Evolutionary conservation across 2,329 filamentous ascomycete genomes (phyloP), one percentile per base, ranked within the genome.

Genomic region (Colletotrichum liriopes): DNA sequence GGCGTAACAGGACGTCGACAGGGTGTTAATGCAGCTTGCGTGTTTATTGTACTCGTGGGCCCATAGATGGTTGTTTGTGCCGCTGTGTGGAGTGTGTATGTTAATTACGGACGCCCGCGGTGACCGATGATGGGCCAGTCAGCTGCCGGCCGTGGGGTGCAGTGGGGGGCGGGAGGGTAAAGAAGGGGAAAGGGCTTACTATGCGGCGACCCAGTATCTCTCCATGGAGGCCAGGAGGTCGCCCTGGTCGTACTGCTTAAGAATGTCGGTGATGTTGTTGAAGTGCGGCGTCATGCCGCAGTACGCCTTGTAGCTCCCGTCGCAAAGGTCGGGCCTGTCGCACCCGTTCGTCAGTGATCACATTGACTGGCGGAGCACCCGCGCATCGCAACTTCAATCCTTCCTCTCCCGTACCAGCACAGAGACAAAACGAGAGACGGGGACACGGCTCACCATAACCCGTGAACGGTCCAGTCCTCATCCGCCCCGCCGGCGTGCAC

Each of bases 11-110:
- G 82, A 77, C 0, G 91, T 88, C 2, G 91, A 82, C 56, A 94
- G 87, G 0, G 92, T 94, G 78, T 89, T 91, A 77, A 94, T 90
- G 82, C 92, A 94, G 16, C 92, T 93, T 41, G 89, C 92, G 79
- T 94, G 92, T 80, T 93, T 93, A 79, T 87, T 86, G 88, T 91
- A 94, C 78, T 94, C 92, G 81, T 93, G 91, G 76, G 89, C 86
- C 92, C 92, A 94, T 76, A 94, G 79, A 64, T 82, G 79, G 41
- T 81, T 77, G 74, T 85, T 85, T 29, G 79, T 77, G 35, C 82
- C 83, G 66, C 82, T 82, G 66, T 26, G 39, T 35, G 18, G 26
- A 39, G 64, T 23, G 56, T 18, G 54, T 66, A 26, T 69, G 43
- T 63, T 29, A 64, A 58, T 23, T 14, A 52, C 32, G 43, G 55